A percentile compares a stretch with the other conserved stretches of the same genome.
Evolutionary conservation across 73 alveolate genomes (phyloP).

Genomic region (Blepharisma japonicum): DNA sequence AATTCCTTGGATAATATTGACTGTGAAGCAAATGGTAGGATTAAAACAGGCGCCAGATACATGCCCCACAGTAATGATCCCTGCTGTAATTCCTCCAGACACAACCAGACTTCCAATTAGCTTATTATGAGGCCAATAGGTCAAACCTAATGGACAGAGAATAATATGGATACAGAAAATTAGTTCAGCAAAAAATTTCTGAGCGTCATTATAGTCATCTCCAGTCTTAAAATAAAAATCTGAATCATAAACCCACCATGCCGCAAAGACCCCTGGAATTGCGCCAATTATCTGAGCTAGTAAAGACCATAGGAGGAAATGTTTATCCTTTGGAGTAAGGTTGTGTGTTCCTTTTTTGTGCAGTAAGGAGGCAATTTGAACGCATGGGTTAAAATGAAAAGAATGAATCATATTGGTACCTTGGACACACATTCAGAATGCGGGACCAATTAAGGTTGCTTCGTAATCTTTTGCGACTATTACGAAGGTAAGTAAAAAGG

Average conservation of each 20-base stretch:
- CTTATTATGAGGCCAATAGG: not conserved
- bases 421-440: too few species aligned
- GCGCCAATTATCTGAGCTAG: not conserved
- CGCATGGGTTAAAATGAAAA: too few species aligned
- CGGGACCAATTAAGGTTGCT: too few species aligned
- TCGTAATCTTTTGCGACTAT: too few species aligned
- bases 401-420: too few species aligned
- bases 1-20: not conserved
- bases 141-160: not conserved
- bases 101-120: not conserved
- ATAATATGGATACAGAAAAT: not conserved
- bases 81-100: slow-evolving; percentile 1
- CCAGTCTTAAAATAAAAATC: not conserved
- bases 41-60: slow-evolving; percentile 29
- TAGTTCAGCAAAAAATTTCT: slow-evolving; percentile 19
- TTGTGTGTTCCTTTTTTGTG: too few species aligned
- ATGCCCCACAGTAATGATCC: not conserved
- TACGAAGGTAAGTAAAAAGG: too few species aligned
- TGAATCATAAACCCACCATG: not conserved
- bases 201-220: slow-evolving; percentile 2
- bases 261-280: not conserved
- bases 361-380: too few species aligned
- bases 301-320: not conserved
- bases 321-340: too few species aligned
- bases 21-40: slow-evolving; percentile 17